Evolutionary conservation across 805 yeast species (phyloP), one percentile per base, ranked within the genome.

Genomic region (Sungouiella blattae): DNA sequence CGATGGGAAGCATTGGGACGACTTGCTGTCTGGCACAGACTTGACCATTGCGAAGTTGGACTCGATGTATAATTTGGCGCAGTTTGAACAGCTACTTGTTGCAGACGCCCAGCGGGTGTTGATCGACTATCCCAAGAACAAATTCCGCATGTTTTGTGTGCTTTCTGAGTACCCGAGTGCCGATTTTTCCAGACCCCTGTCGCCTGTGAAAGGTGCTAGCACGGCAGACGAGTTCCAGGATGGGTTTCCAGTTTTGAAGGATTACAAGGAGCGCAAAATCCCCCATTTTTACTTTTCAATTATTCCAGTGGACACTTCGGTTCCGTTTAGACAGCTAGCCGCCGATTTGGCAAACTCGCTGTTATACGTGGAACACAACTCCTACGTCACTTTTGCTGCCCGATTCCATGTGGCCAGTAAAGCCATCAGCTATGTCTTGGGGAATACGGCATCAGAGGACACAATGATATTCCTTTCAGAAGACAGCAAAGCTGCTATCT

Each of bases 61-160:
- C 50, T 42, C 56, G 11, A 62, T 75, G 45, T 83, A 80, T 51
- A 78, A 79, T 52, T 55, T 66, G 28, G 34, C 43, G 0, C 65
- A 53, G 23, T 77, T 83, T 46, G 64, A 67, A 32, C 41, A 49
- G 7, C 43, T 58, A 6, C 41, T 82, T 28, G 36, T 64, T n/a
- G 43, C 58, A 11, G 86, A 82, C 53, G 80, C 80, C 37, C 79
- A 81, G 51, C 64, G 88, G 17, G 77, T 83, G 9, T 61, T 80
- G 37, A 69, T 79, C 13, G 89, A 83, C 51, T 83, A 78, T 71
- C 52, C 66, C 30, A 80, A 80, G 50, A 83, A 83, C 62, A 75
- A 76, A 55, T 81, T 80, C 54, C 62, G 91, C 36, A 64, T 84
- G 1, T 54, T 75, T 49, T 71, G 84, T 45, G 67, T 83, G 4